These are phyloP conservation scores for Lojkania enalia DNA, from an alignment of 2,329 filamentous ascomycete species.

Conservation along the genomic window DNA sequence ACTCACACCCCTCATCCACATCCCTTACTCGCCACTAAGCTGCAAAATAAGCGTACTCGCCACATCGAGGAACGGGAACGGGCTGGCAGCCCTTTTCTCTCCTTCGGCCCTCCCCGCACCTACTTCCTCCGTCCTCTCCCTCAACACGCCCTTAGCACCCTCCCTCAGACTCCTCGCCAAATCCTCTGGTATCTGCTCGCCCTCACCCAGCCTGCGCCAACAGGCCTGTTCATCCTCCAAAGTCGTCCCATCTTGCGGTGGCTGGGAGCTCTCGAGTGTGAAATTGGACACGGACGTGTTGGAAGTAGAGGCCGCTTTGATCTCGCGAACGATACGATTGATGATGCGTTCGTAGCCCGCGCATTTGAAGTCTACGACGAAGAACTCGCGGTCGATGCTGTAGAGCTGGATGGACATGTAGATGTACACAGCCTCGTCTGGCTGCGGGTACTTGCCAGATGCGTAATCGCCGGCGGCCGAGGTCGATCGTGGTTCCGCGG, in stretches of 20 bases:
- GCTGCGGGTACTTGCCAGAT: conserved; percentile 37
- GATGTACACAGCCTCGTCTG: conserved; percentile 77
- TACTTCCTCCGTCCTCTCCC: conserved; percentile 47
- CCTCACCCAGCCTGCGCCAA: conserved; percentile 38
- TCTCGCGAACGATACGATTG: conserved; percentile 45
- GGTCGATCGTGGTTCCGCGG: conserved; percentile 14
- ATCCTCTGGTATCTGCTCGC: conserved; percentile 36
- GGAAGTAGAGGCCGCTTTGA: conserved; percentile 31
- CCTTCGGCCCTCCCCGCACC: conserved; percentile 61
- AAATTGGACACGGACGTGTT: conserved; percentile 22
- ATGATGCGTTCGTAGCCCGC: conserved; percentile 93
- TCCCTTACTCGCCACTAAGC: conserved; percentile 57
- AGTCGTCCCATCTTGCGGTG: conserved; percentile 33
- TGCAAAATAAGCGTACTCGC: conserved; percentile 91
- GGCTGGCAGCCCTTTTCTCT: conserved; percentile 93
- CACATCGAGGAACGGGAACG: conserved; percentile 94
- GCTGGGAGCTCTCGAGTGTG: conserved; percentile 18
- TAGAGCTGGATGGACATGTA: conserved; percentile 80
- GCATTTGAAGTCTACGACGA: conserved; percentile 98
- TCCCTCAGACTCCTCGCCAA: conserved; percentile 31
- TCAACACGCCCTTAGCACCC: conserved; percentile 39
- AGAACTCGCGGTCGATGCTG: conserved; percentile 82
- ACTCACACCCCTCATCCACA: too few relatives aligned
- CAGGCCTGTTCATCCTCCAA: conserved; percentile 42
- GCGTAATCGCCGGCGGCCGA: conserved; percentile 23